phyloP scores from a whole-genome alignment of 192 early-diverging fungal species.

The Coemansia sp. region DNA sequence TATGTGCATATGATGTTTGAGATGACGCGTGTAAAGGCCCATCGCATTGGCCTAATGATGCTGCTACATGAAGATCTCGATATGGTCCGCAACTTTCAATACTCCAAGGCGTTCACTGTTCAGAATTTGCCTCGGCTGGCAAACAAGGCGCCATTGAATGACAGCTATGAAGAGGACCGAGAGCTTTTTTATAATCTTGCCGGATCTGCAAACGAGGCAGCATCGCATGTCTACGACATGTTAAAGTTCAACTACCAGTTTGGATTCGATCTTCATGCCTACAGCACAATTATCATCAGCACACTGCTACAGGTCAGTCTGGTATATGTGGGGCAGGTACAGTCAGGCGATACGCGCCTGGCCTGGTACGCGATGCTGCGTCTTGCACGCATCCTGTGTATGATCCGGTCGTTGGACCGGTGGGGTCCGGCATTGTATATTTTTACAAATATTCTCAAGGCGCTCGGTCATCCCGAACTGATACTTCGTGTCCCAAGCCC shows the following conservation, averaged over 20 bases:
- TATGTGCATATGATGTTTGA: constrained; percentile 54
- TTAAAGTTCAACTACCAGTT: constrained; percentile 53
- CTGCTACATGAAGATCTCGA: constrained; percentile 49
- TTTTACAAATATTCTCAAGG: constrained; percentile 55
- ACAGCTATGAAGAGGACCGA: constrained; percentile 31
- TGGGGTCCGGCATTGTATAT: constrained; percentile 54
- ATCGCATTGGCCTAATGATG: constrained; percentile 51
- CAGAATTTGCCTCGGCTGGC: constrained; percentile 28
- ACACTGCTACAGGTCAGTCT: constrained; percentile 46
- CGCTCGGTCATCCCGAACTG: constrained; percentile 48
- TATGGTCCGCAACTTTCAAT: constrained; percentile 54
- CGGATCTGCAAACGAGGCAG: constrained; percentile 21
- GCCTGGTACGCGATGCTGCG: constrained; percentile 53
- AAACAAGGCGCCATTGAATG: constrained; percentile 11
- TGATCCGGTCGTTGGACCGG: constrained; percentile 51
- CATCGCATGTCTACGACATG: constrained; percentile 37
- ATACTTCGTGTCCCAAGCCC: constrained; percentile 42
- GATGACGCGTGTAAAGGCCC: constrained; percentile 45
- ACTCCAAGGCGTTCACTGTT: constrained; percentile 37
- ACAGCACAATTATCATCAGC: constrained; percentile 35
- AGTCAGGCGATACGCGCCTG: constrained; percentile 30
- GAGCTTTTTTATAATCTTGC: constrained; percentile 28
- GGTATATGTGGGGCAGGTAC: constrained; percentile 51
- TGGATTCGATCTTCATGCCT: constrained; percentile 48
- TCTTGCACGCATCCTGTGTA: constrained; percentile 46